Conservation (phyloP, 129 eudicot species). For the Flaveria bidentis region DNA sequence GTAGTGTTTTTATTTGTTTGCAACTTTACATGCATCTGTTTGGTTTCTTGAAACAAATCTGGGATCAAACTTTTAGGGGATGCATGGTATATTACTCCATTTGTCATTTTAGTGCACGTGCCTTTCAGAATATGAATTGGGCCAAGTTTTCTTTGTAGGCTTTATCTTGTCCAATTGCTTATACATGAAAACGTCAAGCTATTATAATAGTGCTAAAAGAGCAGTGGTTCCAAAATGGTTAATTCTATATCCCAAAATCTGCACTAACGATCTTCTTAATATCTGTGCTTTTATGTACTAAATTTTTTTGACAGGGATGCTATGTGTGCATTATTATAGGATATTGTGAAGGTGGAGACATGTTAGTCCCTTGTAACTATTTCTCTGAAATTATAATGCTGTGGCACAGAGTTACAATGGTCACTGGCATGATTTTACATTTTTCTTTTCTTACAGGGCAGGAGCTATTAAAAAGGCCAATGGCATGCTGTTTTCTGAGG, state of each 20-base stretch:
- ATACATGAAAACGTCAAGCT: background rate
- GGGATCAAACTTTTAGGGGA: background rate
- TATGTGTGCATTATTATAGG: conserved; percentile 96
- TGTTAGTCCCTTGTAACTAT: conserved; percentile 56
- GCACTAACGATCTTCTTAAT: background rate
- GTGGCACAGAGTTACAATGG: background rate
- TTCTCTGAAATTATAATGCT: conserved; percentile 9
- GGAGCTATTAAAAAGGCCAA: conserved; percentile 90
- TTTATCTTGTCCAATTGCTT: background rate
- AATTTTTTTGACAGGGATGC: conserved; percentile 71
- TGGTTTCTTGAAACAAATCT: conserved; percentile 2
- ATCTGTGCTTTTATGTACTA: background rate
- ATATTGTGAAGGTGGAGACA: conserved; percentile 99
- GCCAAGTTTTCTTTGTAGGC: background rate
- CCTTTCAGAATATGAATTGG: background rate
- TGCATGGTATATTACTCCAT: conserved; percentile 3
- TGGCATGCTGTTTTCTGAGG: conserved; percentile 79
- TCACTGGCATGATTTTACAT: conserved; percentile 13
- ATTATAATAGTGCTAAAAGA: background rate
- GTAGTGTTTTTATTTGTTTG: background rate
- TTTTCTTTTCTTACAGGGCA: conserved; percentile 57
- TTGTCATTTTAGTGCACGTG: background rate
- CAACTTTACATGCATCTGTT: background rate
- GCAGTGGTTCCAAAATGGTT: background rate
- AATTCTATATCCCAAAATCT: conserved; percentile 9